Evolutionary conservation across 140 eudicot genomes (phyloP).

Genomic region (Erigeron philadelphicus): DNA sequence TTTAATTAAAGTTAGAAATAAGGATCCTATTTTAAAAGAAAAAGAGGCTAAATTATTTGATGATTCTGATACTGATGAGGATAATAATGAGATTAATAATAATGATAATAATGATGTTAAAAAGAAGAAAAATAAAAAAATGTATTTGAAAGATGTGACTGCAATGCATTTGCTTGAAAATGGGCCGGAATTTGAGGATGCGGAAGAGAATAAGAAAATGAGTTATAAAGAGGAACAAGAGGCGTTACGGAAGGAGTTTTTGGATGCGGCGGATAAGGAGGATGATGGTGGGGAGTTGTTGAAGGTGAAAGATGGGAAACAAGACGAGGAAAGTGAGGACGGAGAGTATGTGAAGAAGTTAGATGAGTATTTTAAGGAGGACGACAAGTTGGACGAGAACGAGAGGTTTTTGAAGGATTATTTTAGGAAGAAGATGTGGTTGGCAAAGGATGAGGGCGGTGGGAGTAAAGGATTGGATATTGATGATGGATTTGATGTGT

Average conservation of each 20-base stretch:
- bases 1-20: slow-evolving; percentile 50
- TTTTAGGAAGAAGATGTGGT: slow-evolving; percentile 75
- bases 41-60: slow-evolving; percentile 51
- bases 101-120: slow-evolving; percentile 6
- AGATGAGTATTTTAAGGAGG: slow-evolving; percentile 69
- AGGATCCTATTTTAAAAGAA: slow-evolving; percentile 52
- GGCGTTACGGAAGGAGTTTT: slow-evolving; percentile 44
- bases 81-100: slow-evolving; percentile 12
- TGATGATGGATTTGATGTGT: slow-evolving; percentile 33
- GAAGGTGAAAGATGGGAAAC: slow-evolving; percentile 44
- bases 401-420: slow-evolving; percentile 67
- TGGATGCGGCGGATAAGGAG: slow-evolving; percentile 40
- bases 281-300: slow-evolving; percentile 56
- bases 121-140: slow-evolving; percentile 41
- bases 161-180: slow-evolving; percentile 56
- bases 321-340: slow-evolving; percentile 43
- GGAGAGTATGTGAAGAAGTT: slow-evolving; percentile 47
- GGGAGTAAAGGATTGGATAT: slow-evolving; percentile 16
- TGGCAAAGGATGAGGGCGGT: slow-evolving; percentile 32
- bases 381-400: slow-evolving; percentile 62
- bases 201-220: slow-evolving; percentile 35
- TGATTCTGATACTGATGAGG: slow-evolving; percentile 34
- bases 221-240: slow-evolving; percentile 67
- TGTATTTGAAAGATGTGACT: slow-evolving; percentile 72
- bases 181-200: slow-evolving; percentile 68